These are phyloP conservation scores for Flaveria sonorensis DNA, from an alignment of 129 eudicot genomes.

Conservation along the genomic window DNA sequence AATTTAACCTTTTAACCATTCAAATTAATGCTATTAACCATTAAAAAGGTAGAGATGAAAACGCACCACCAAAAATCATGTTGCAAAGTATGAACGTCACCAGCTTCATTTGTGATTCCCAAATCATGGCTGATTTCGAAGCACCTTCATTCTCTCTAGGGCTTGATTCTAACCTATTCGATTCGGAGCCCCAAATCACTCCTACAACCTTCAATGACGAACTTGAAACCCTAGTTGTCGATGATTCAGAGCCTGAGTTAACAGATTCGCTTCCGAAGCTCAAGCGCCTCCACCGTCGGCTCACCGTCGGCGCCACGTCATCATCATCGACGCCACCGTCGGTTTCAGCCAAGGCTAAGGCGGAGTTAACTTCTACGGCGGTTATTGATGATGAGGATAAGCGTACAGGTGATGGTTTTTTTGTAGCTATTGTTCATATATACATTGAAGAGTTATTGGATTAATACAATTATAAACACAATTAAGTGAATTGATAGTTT, in stretches of 20 bases:
- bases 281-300: conserved; percentile 58
- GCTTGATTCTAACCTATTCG: conserved; percentile 23
- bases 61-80: not conserved
- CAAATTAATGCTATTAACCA: too few relatives aligned
- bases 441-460: not conserved
- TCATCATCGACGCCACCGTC: too few relatives aligned
- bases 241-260: conserved; percentile 43
- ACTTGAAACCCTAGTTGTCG: conserved; percentile 36
- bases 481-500: not conserved
- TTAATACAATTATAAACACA: not conserved
- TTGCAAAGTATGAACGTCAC: not conserved
- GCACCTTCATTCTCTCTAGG: conserved; percentile 39
- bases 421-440: not conserved
- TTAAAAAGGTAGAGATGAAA: too few relatives aligned
- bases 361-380: conserved; percentile 19
- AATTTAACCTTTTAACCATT: too few relatives aligned
- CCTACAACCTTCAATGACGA: conserved; percentile 37
- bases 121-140: conserved; percentile 27
- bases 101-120: not conserved
- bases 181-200: conserved; percentile 25
- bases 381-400: conserved; percentile 45
- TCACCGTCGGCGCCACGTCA: not conserved
- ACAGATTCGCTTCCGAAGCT: conserved; percentile 30
- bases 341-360: not conserved
- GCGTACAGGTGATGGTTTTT: conserved; percentile 26